Evolutionary conservation across 768 basidiomycete species (phyloP), one percentile per base, ranked within the genome.

Genomic region (Glaciozyma martinii): DNA sequence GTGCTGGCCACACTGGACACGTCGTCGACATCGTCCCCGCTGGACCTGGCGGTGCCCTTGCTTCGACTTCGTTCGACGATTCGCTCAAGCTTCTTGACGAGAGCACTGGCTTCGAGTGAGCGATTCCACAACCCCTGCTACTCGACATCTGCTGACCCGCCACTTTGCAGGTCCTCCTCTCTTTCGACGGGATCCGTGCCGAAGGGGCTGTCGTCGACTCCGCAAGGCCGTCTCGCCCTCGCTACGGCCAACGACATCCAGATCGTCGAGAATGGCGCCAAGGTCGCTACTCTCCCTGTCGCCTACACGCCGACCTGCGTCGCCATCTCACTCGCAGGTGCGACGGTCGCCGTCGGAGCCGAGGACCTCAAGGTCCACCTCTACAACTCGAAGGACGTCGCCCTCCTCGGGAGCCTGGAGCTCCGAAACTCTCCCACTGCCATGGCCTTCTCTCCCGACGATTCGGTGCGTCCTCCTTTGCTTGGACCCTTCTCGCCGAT

Each of bases 401-500:
- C n/a, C 4, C 49, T 50, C n/a, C n/a, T 50, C n/a, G 84, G 86
- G 66, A 83, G 83, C 37, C 86, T 87, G 56, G 50, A 60, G 44
- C 43, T 67, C 5, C 82, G 82, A 68, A 87, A 84, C 21, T 77
- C 82, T 8, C 79, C 95, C 25, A 86, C 85, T 40, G 84, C 85
- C 0, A 75, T 97, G 7, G 83, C 88, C 0, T 88, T 97, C 78
- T 87, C 89, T 0, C 82, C 84, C 0, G 85, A 94, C 74, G 87
- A 27, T 21, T 21, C 33, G 29, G 49, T 50, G 23, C 49, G 49
- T 23, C n/a, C 27, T 25, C 49, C 23, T 50, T 7, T 13, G 12
- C 12, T 6, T 13, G 12, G 33, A 10, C 13, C 46, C 42, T 2
- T 47, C 46, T 47, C 46, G 21, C 21, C 21, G 16, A 8, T 10